A percentile compares a stretch with the other conserved stretches of the same genome.
Evolutionary conservation across 345 rosid genomes (phyloP).

Genomic region (Microthlaspi erraticum): DNA sequence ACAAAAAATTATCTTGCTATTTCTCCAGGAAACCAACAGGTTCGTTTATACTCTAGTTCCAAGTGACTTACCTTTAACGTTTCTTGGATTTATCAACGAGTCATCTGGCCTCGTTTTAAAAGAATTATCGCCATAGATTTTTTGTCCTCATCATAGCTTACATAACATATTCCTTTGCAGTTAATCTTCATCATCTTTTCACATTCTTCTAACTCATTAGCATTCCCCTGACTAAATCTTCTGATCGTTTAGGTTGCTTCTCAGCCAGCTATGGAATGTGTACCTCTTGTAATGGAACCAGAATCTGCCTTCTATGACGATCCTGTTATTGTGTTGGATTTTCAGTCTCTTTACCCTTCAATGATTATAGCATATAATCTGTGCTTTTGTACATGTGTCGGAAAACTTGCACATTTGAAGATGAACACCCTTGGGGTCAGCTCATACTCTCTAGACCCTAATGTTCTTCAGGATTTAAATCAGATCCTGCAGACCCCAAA

Average conservation of each 20-base stretch:
- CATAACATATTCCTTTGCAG: slow-evolving; percentile 15
- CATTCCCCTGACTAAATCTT: slow-evolving; percentile 10
- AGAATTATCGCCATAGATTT: slow-evolving; percentile 1
- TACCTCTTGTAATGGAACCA: slow-evolving; percentile 99
- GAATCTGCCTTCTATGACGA: slow-evolving; percentile 93
- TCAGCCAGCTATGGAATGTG: slow-evolving; percentile 99
- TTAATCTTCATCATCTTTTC: slow-evolving; percentile 24
- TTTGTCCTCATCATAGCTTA: slow-evolving; percentile 25
- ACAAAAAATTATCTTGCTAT: slow-evolving; percentile 92
- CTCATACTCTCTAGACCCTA: slow-evolving; percentile 65
- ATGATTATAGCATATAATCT: slow-evolving; percentile 97
- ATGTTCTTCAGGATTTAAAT: slow-evolving; percentile 60
- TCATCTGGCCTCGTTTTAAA: neutral
- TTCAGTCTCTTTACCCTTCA: slow-evolving; percentile 98
- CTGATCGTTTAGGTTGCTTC: slow-evolving; percentile 76
- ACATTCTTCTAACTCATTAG: slow-evolving; percentile 6
- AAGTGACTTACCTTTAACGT: neutral
- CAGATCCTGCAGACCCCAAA: slow-evolving; percentile 75
- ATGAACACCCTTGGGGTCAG: slow-evolving; percentile 78
- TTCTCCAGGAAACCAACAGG: slow-evolving; percentile 96
- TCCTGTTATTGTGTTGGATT: slow-evolving; percentile 95
- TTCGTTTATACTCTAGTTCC: slow-evolving; percentile 28
- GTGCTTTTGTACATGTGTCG: slow-evolving; percentile 93
- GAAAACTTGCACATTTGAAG: slow-evolving; percentile 71
- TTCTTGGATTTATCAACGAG: slow-evolving; percentile 8